Evolutionary conservation across 345 rosid genomes (phyloP), one percentile per base, ranked within the genome.

Genomic region (Durio zibethinus): DNA sequence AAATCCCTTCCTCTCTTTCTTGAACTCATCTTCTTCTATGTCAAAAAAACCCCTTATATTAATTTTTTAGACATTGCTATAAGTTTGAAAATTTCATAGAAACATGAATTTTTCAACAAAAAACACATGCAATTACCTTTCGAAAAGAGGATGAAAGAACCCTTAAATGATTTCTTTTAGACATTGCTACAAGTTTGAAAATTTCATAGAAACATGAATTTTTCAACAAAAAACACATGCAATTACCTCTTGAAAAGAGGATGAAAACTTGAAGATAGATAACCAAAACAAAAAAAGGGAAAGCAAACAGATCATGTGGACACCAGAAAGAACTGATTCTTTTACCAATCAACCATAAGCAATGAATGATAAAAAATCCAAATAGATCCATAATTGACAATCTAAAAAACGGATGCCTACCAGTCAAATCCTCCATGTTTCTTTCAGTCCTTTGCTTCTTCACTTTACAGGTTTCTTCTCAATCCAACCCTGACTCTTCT

Each of bases 371-470:
- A 36, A 59, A 73, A 42, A 57, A 36, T 20, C 47, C 35, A 29
- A 31, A 20, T 16, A 27, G 11, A 62, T 68, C 42, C 40, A 74
- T 60, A 42, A 60, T 7, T 10, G 11, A 1, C 33, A 73, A n/a
- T 23, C 31, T n/a, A 79, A 43, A 47, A 59, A 27, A 73, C 83
- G 0, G 31, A 72, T 53, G 2, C 48, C 16, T 84, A 95, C 99
- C 99, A 66, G 99, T 92, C 78, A 95, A 82, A 81, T 95, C 98
- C 89, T 95, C 99, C 97, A 95, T 95, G 82, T 93, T 95, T 70
- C 31, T 80, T 7, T 76, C 59, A 16, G 43, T 76, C 65, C 70
- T 86, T n/a, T 52, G 62, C 43, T 36, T 48, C 56, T 72, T 79
- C 4, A 4, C 47, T 0, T 6, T 10, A 16, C 72, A 50, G 25